phyloP scores from a whole-genome alignment of 305 asterid species.

The Fraxinus paxiana region DNA sequence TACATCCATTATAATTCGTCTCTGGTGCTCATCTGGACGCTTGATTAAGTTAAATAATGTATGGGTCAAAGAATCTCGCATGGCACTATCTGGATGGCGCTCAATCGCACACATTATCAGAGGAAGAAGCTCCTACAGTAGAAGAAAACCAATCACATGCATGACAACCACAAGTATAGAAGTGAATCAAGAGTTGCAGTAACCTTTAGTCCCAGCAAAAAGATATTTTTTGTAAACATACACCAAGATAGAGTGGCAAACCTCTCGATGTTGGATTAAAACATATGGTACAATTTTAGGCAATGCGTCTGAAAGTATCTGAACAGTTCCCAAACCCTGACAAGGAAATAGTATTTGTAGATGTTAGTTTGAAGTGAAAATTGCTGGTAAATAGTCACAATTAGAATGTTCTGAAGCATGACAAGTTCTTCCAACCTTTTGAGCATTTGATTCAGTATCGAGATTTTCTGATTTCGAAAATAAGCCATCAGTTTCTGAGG shows the following conservation, averaged over 20 bases:
- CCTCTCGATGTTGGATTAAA: slow-evolving; percentile 96
- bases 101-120: slow-evolving; percentile 97
- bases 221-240: slow-evolving; percentile 13
- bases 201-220: slow-evolving; percentile 17
- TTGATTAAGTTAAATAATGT: slow-evolving; percentile 94
- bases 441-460: slow-evolving; percentile 46
- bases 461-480: slow-evolving; percentile 35
- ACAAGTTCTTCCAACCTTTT: slow-evolving; percentile 41
- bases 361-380: slow-evolving; percentile 26
- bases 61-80: slow-evolving; percentile 96
- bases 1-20: slow-evolving; percentile 96
- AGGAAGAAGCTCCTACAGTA: slow-evolving; percentile 90
- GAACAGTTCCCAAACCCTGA: slow-evolving; percentile 86
- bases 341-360: slow-evolving; percentile 20
- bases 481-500: slow-evolving; percentile 35
- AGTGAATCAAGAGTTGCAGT: not conserved
- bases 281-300: slow-evolving; percentile 94
- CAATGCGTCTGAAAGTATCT: slow-evolving; percentile 85
- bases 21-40: slow-evolving; percentile 99
- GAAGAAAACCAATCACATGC: slow-evolving; percentile 20
- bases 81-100: slow-evolving; percentile 87
- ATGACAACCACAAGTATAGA: slow-evolving; percentile 23
- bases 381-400: slow-evolving; percentile 15
- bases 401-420: slow-evolving; percentile 26
- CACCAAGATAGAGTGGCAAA: slow-evolving; percentile 31